Base-by-base conservation (phyloP, 176 grass and related monocot genomes). In the Raddia distichophylla region DNA sequence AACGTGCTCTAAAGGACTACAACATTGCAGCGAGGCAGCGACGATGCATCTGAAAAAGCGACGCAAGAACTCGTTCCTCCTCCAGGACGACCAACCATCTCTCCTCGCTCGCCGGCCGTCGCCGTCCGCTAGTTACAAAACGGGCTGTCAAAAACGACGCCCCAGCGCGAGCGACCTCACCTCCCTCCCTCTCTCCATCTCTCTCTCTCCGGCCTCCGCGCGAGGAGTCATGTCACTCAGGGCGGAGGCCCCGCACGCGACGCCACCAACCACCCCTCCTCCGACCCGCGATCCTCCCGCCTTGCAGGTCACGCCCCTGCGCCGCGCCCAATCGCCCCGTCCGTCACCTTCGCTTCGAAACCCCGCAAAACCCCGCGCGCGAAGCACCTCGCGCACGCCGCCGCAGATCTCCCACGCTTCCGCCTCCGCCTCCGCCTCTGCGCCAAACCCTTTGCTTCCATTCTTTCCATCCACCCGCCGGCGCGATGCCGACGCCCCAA, bases 381-480 rank as follows among this genome's bases (percentile, higher is more conserved):
- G 15, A 77, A 83, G 69, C 84, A 86, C 83, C 63, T 80, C 75
- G 80, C 78, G 83, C 86, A 89, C 61, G 55, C 80, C 64, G 80
- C 27, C 53, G 22, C 51, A 16, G 5, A 15, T 10, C 19, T 22
- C 58, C 62, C 57, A 37, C 59, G 67, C 84, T 62, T 19, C 57
- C 83, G 4, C 48, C 72, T 12, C 79, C 59, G 60, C 84, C 69
- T 19, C 57, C 83, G 6, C 48, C 72, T 12, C 79, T 20, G 7
- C n/a, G 86, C 32, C 86, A 67, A 89, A 73, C 59, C 81, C 87
- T 87, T 95, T 95, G 96, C 93, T 98, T 98, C 90, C 82, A 87
- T 95, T 98, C 58, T 95, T 90, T 91, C 90, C 93, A 84, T 95
- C 93, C 79, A 95, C 84, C 96, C 73, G 87, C 84, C 93, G 90